Conservation (phyloP, 352 stramenopile species). For the Globisporangium spiculum region DNA sequence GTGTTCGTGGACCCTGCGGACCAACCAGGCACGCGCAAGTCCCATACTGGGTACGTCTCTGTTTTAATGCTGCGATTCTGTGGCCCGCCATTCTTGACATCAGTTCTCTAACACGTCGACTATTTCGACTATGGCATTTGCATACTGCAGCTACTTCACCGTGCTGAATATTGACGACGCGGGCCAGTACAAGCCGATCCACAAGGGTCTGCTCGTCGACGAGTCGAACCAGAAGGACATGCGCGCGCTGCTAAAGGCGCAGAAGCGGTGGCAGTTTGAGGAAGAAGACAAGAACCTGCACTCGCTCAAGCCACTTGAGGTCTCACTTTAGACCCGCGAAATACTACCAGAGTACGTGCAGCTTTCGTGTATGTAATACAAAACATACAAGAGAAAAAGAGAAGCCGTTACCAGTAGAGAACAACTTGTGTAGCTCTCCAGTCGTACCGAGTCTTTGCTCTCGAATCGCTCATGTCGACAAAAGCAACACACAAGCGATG, state of each 20-base stretch:
- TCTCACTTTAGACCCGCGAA: conserved; percentile 22
- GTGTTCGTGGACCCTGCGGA: conserved; percentile 61
- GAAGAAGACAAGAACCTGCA: conserved; percentile 61
- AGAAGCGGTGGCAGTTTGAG: conserved; percentile 70
- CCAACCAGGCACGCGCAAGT: conserved; percentile 43
- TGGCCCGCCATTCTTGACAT: neutral
- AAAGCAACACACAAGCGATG: neutral
- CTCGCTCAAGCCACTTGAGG: conserved; percentile 47
- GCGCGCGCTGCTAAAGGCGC: conserved; percentile 62
- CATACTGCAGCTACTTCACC: conserved; percentile 47
- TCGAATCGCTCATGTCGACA: neutral
- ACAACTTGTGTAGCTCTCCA: neutral
- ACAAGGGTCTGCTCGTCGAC: conserved; percentile 48
- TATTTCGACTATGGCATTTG: neutral
- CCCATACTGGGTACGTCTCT: conserved; percentile 45
- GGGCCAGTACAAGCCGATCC: conserved; percentile 56
- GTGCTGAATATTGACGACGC: conserved; percentile 61
- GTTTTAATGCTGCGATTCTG: neutral
- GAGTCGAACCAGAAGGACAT: conserved; percentile 66
- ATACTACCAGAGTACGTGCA: neutral
- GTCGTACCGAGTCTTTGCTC: too few relatives aligned
- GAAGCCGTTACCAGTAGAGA: neutral
- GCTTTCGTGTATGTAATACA: neutral
- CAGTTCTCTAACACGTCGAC: neutral
- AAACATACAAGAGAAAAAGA: neutral